Evolutionary conservation across 1,284 basidiomycete genomes (phyloP).

Genomic region (Trametes sp.): DNA sequence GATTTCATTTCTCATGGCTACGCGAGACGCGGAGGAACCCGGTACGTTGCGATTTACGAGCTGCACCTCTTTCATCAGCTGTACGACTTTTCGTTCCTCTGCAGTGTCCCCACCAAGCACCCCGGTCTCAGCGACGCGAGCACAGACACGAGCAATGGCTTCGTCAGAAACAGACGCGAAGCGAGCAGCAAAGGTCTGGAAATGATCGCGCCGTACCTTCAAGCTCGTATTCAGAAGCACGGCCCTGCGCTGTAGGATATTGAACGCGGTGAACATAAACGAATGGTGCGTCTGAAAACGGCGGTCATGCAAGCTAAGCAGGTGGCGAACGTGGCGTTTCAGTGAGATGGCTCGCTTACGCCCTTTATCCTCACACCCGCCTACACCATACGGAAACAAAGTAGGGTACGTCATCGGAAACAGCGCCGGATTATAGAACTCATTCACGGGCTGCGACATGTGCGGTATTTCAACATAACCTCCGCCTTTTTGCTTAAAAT

Average conservation of each 20-base stretch:
- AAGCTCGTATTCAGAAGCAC: slow-evolving; percentile 41
- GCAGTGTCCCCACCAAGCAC: not conserved
- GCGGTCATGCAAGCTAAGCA: slow-evolving; percentile 39
- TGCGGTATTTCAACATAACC: slow-evolving; percentile 42
- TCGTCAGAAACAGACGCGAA: not conserved
- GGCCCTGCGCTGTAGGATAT: slow-evolving; percentile 43
- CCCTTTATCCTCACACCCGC: slow-evolving; percentile 43
- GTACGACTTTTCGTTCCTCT: not conserved
- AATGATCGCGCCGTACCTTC: slow-evolving; percentile 17
- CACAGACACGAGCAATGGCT: not conserved
- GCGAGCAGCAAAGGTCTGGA: not conserved
- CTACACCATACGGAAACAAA: slow-evolving; percentile 46
- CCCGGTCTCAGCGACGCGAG: not conserved
- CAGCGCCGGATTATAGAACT: slow-evolving; percentile 14
- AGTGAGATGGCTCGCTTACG: slow-evolving; percentile 24
- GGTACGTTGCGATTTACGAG: not conserved
- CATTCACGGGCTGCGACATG: slow-evolving; percentile 39
- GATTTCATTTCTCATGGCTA: slow-evolving; percentile 48
- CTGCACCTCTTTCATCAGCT: not conserved
- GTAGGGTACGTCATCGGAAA: slow-evolving; percentile 23
- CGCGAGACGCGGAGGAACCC: slow-evolving; percentile 12
- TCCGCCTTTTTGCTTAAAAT: slow-evolving; percentile 41
- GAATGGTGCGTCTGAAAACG: slow-evolving; percentile 47
- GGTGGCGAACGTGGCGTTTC: slow-evolving; percentile 33
- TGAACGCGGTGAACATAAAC: slow-evolving; percentile 48